Evolutionary conservation across 2,329 filamentous ascomycete genomes (phyloP).

Genomic region (Sporothrix brunneoviolacea): DNA sequence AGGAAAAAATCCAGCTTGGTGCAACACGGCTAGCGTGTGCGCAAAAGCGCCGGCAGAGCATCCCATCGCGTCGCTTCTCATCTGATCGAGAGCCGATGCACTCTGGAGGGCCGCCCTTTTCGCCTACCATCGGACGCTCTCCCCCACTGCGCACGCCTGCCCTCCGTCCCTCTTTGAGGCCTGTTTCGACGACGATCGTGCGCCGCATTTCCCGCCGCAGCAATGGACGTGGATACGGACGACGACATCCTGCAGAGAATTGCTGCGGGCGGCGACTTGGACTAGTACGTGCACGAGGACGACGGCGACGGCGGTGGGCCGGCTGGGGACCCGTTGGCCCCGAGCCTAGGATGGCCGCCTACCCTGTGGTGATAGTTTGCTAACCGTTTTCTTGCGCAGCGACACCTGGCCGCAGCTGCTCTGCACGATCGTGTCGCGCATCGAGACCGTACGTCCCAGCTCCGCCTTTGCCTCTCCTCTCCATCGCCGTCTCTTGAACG

Average conservation of each 20-base stretch:
- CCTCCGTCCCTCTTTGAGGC: not conserved
- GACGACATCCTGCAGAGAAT: constrained; percentile 42
- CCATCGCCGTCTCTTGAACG: no score
- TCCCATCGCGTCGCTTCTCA: constrained; percentile 7
- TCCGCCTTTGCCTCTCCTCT: constrained; percentile 9
- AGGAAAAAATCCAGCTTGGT: no score
- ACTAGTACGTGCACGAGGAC: constrained; percentile 37
- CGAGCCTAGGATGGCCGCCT: no score
- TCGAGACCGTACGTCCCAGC: constrained; percentile 49
- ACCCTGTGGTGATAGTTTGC: not conserved
- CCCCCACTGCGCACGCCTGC: no score
- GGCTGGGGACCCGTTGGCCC: no score
- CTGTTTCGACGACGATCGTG: not conserved
- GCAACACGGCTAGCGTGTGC: not conserved
- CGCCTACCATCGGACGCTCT: not conserved
- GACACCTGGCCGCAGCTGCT: constrained; percentile 63
- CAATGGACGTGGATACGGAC: constrained; percentile 51
- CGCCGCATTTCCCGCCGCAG: not conserved
- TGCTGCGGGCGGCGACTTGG: constrained; percentile 46
- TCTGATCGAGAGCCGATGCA: not conserved
- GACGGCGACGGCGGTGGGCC: constrained; percentile 25
- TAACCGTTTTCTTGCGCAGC: constrained; percentile 34
- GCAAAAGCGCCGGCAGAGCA: constrained; percentile 2
- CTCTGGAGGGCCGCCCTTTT: constrained; percentile 6
- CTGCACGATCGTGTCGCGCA: constrained; percentile 56